Evolutionary conservation across 176 grass and related monocot species (phyloP).

Genomic region (Lolium multiflorum): DNA sequence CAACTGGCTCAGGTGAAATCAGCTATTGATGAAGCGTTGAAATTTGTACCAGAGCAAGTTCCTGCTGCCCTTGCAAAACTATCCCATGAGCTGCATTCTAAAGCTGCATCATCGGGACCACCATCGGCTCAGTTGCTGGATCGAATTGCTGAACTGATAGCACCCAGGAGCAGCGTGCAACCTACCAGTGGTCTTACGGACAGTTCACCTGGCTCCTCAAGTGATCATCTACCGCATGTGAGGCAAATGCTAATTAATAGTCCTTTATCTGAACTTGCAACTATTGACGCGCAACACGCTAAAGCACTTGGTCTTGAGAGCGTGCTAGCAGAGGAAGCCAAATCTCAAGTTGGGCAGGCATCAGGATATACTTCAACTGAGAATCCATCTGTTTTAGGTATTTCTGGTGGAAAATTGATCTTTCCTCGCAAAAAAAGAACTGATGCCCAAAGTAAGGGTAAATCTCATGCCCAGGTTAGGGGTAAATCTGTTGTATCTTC

Average conservation of each 20-base stretch:
- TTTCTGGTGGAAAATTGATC: constrained; percentile 36
- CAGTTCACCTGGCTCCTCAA: constrained; percentile 35
- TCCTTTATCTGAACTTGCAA: neutral
- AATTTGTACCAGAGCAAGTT: constrained; percentile 55
- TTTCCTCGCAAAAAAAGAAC: constrained; percentile 31
- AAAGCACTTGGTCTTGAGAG: constrained; percentile 42
- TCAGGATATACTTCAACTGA: neutral
- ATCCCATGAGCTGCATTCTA: constrained; percentile 48
- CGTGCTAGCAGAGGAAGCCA: constrained; percentile 21
- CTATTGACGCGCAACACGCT: constrained; percentile 24
- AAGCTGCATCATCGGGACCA: constrained; percentile 43
- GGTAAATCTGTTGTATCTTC: constrained; percentile 46
- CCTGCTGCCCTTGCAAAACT: constrained; percentile 43
- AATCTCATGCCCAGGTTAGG: constrained; percentile 28
- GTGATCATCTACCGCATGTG: neutral
- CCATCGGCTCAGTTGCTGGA: constrained; percentile 53
- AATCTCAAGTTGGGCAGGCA: constrained; percentile 34
- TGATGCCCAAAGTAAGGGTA: constrained; percentile 42
- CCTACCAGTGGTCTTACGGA: constrained; percentile 42
- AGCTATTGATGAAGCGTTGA: constrained; percentile 62
- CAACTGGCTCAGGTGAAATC: constrained; percentile 50
- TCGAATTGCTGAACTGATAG: constrained; percentile 41
- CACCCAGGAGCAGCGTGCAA: constrained; percentile 42
- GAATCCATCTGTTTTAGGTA: constrained; percentile 25
- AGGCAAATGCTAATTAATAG: neutral